Evolutionary conservation across 768 basidiomycete genomes (phyloP), one percentile per base, ranked within the genome.

Genomic region (Pleurotus sapidus): DNA sequence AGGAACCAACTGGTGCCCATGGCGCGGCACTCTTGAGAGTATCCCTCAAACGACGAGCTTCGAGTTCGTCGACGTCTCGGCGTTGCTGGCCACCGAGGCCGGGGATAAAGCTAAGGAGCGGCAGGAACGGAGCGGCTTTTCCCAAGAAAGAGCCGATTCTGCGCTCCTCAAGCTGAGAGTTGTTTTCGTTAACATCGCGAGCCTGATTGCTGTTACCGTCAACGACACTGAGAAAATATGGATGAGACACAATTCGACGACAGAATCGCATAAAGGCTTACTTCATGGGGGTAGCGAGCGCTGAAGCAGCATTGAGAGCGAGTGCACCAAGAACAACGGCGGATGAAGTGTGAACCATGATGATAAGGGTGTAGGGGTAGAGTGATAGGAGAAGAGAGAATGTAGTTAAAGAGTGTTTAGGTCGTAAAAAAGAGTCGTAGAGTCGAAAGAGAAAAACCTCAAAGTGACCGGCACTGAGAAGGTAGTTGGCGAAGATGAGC

Each of bases 281-380:
- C 72, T 67, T 66, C 38, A 63, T 40, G 27, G 68, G 64, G 56
- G 63, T 61, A 43, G 70, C 71, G 38, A 74, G 53, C 30, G 64
- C 57, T 46, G 67, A 65, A 55, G 68, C 68, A 40, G 65, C 67
- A 50, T 63, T 67, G 55, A 73, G 53, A 51, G 69, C 70, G 40
- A 70, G 58, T 49, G 69, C 65, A 53, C 68, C 71, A 56, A 72
- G 58, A 57, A 70, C 65, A 65, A 72, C 62, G 59, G 69, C 67
- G 46, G 65, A 67, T 24, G 63, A 61, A 65, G 69, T 59, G 61
- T 69, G 69, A 57, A 71, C 70, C 71, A 72, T 72, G 48, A 25
- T 63, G 45, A 63, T 39, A 37, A 47, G 56, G 59, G 55, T 46
- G 46, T 46, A 30, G 51, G 37, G 46, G 39, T 55, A 46, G 54